phyloP scores from a whole-genome alignment of 2,329 filamentous ascomycete genomes.

The Sporothrix inflata region DNA sequence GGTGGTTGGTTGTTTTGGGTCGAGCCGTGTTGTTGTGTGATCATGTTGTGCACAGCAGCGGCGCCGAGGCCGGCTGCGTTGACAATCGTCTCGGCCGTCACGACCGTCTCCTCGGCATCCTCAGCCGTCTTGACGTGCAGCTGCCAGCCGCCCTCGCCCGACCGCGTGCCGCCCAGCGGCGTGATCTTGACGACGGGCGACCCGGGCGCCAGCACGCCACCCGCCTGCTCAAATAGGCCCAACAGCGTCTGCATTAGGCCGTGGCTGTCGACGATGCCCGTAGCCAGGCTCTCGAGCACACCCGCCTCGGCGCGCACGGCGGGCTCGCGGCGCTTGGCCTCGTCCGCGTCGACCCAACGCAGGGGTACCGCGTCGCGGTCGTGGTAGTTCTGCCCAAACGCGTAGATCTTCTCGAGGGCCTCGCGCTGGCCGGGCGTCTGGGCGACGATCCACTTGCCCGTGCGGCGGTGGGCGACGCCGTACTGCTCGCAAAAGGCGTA shows the following conservation, averaged over 20 bases:
- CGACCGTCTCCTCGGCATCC: slow-evolving; percentile 45
- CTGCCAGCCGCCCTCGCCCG: slow-evolving; percentile 67
- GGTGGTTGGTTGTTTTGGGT: slow-evolving; percentile 45
- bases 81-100: slow-evolving; percentile 76
- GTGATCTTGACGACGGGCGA: slow-evolving; percentile 66
- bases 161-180: slow-evolving; percentile 44
- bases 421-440: slow-evolving; percentile 72
- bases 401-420: slow-evolving; percentile 59
- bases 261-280: slow-evolving; percentile 90
- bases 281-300: slow-evolving; percentile 80
- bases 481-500: slow-evolving; percentile 75
- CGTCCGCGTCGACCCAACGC: slow-evolving; percentile 65
- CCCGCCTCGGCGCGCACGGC: slow-evolving; percentile 72
- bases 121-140: slow-evolving; percentile 52
- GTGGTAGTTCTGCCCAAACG: slow-evolving; percentile 47
- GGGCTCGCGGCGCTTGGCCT: slow-evolving; percentile 70
- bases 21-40: slow-evolving; percentile 56
- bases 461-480: slow-evolving; percentile 70
- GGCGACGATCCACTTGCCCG: slow-evolving; percentile 94
- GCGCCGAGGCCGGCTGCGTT: slow-evolving; percentile 86
- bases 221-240: slow-evolving; percentile 74
- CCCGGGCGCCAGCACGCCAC: slow-evolving; percentile 73
- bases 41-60: slow-evolving; percentile 77
- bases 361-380: slow-evolving; percentile 57
- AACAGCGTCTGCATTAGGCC: slow-evolving; percentile 79